phyloP scores from a whole-genome alignment of 2,329 filamentous ascomycete species.

The Zymoseptoria crescenta region DNA sequence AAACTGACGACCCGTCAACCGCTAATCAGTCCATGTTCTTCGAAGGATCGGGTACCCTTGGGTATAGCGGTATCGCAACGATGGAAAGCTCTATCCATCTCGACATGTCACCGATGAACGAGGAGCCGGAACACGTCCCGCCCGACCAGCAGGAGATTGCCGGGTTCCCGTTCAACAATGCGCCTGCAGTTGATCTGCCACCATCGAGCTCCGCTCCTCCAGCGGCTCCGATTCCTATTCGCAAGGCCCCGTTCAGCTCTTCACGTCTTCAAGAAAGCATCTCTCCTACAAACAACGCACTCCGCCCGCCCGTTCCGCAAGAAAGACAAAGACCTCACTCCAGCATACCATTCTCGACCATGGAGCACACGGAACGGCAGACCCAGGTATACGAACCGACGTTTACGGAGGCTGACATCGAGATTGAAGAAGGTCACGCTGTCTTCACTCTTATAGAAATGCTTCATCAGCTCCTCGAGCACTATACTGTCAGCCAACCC shows the following conservation, averaged over 20 bases:
- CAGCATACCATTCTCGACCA: neutral
- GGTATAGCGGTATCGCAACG: constrained; percentile 8
- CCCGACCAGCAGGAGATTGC: neutral
- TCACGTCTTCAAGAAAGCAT: neutral
- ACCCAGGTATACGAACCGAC: neutral
- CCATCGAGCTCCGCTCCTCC: neutral
- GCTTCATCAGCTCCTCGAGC: constrained; percentile 35
- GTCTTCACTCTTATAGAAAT: constrained; percentile 37
- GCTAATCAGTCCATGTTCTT: constrained; percentile 13
- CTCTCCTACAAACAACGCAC: neutral
- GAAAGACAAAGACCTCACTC: neutral
- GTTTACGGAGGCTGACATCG: constrained; percentile 11
- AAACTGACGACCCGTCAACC: constrained; percentile 1
- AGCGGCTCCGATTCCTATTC: neutral
- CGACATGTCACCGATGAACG: neutral
- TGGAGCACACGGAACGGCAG: neutral
- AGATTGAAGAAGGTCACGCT: constrained; percentile 19
- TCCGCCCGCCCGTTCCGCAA: neutral
- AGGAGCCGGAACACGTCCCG: neutral
- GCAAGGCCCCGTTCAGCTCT: neutral
- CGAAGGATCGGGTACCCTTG: constrained; percentile 14
- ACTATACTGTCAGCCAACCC: constrained; percentile 34
- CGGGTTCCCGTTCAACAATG: neutral
- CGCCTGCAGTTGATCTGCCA: neutral
- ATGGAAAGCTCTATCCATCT: constrained; percentile 9